phyloP scores from a whole-genome alignment of 306 rosid genomes.

The Purshia tridentata region DNA sequence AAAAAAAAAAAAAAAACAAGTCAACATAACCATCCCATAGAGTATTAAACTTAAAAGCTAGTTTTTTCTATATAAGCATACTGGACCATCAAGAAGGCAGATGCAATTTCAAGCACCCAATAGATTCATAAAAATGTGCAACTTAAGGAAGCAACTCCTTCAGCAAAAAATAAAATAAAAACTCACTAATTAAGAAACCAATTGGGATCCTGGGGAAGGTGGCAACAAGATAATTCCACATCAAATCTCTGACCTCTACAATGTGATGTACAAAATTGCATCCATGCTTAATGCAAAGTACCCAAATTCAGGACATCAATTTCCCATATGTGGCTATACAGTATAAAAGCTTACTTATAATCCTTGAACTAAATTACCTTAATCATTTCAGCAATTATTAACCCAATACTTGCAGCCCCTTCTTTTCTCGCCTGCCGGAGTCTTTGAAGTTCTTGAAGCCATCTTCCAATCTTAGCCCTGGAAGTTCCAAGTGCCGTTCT shows the following conservation, averaged over 20 bases:
- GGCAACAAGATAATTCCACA: not conserved
- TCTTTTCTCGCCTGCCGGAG: conserved; percentile 99
- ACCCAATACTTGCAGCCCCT: conserved; percentile 91
- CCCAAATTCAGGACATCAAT: conserved; percentile 3
- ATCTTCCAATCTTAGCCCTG: conserved; percentile 85
- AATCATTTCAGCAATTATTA: conserved; percentile 86
- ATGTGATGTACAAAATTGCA: not conserved
- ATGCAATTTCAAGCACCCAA: not conserved
- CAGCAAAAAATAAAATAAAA: not conserved
- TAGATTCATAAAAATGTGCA: not conserved
- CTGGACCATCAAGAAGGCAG: not conserved
- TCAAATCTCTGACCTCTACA: not conserved
- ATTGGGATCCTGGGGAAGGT: not conserved
- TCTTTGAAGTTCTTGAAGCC: conserved; percentile 98
- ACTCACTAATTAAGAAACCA: not conserved
- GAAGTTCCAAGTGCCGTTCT: conserved; percentile 87
- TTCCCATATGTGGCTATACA: not conserved
- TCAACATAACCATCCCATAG: conserved; percentile 3
- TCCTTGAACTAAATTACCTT: conserved; percentile 54
- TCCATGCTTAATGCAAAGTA: not conserved
- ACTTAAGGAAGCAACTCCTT: not conserved
- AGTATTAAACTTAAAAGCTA: not conserved
- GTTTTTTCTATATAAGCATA: not conserved
- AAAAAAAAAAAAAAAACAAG: conserved; percentile 16
- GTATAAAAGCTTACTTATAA: not conserved